Evolutionary conservation across 331 rosid species (phyloP), one percentile per base, ranked within the genome.

Genomic region (Quercus phellos): DNA sequence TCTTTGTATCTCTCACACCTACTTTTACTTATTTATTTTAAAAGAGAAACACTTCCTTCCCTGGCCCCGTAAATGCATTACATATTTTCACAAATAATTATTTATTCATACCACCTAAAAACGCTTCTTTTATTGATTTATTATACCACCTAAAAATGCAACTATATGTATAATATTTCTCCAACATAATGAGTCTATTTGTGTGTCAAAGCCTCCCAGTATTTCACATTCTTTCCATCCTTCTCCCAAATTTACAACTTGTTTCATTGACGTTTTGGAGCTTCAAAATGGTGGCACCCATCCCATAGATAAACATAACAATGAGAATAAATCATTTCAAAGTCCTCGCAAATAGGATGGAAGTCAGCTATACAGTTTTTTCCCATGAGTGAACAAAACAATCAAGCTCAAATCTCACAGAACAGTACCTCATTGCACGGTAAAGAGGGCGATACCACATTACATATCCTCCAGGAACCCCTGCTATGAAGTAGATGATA

Each of bases 341-440:
- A 27, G 74, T 64, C 73, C 74, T 59, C 59, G 55, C 51, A 64
- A 80, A 46, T 69, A 55, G 50, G 26, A 27, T 64, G 56, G 58
- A 82, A 77, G 63, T 59, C 42, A 71, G 32, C 34, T 51, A 22
- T 77, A 60, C 56, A 70, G 35, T 75, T 72, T 68, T 68, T 72
- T 77, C 80, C 53, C 26, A 32, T n/a, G 54, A n/a, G 46, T n/a
- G 76, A 61, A 74, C 22, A 27, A 68, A n/a, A 75, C 63, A 78
- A 46, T 21, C 60, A 60, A 72, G 61, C 72, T 77, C 46, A 4
- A 53, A 73, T 19, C 55, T 55, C 68, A 86, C 17, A n/a, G 81
- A 72, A 80, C 35, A 32, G 30, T 89, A 95, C 99, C 98, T 95
- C 70, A 81, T 86, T 35, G 99, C 98, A 54, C 96, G 90, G 79